Base-by-base conservation (phyloP, 345 rosid genomes). In the Lepidium sativum region DNA sequence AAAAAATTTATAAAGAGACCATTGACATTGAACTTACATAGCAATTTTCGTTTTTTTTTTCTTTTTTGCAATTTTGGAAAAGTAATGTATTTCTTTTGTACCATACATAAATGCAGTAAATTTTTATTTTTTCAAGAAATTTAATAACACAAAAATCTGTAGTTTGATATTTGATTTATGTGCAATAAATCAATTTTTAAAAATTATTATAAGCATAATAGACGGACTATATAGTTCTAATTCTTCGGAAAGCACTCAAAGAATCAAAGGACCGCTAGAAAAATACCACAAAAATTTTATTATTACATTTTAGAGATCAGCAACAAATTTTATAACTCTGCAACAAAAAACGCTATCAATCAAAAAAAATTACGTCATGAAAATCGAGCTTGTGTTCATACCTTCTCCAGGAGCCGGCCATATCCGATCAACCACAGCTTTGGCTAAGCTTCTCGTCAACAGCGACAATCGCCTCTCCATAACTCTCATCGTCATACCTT, bases 351-450 rank as follows among this genome's bases (percentile, higher is more conserved):
- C 31, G 15, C 12, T 25, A 8, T 5, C 9, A 38, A 5, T 8
- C 8, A 6, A 2, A 16, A 16, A 48, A 48, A 14, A 27, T 11
- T 9, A 12, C 38, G 20, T 9, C 51, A 65, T 65, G 60, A 69
- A 63, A 63, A 68, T 68, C 14, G 79, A 79, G 78, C 75, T 84
- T 1, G 83, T 80, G n/a, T 72, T 84, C 70, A 41, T 84, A 43
- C 84, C 87, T 3, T 4, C 57, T 3, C 78, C 80, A 0, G 75
- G 14, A 1, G 61, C 44, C 0, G 87, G 86, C 27, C 86, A 85
- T 62, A 65, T 81, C 13, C 13, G 41, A 8, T 31, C 82, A 9
- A 10, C 68, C 2, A 67, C 74, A 15, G 69, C 75, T 55, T 2
- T 72, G 2, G 88, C 80, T 3, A 81, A 75, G 72, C 60, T 72